Base-by-base conservation (phyloP, 495 filamentous ascomycete genomes). In the Stereocaulon alpinum region DNA sequence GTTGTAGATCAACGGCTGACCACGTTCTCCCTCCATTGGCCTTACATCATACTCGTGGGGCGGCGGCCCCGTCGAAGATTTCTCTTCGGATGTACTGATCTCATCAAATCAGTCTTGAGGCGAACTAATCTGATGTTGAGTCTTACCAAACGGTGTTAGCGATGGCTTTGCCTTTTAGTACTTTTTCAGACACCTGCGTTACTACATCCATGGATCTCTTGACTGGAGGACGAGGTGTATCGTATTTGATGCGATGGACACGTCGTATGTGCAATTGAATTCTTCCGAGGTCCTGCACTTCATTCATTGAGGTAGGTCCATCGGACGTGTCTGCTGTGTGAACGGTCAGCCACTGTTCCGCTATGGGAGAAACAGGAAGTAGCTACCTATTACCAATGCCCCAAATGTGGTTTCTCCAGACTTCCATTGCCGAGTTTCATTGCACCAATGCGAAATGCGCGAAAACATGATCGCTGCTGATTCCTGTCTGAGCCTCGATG, bases 131-230 rank as follows among this genome's bases (percentile, higher is more conserved):
- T 2, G 14, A 10, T 17, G 52, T 7, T 17, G 17, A 45, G 32
- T 11, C 43, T 7, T 57, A 63, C 66, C 44, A 29, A 29, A 66
- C 32, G 3, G 54, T 56, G 24, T 66, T 66, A 4, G 43, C 49
- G 34, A 66, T 60, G 18, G 64, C 54, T 20, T 44, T 61, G 10
- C 64, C 62, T 18, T 66, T 66, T n/a, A 66, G 17, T 0, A 45
- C 14, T 6, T 64, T 66, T 27, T 66, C 64, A 1, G 64, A 20
- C 0, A 66, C 53, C 14, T 64, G 49, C 6, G 37, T 44, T 0
- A 58, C 7, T 52, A 49, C 37, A 30, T 58, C 29, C 22, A 12
- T 17, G 14, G 17, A 43, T 4, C 4, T 10, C 2, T 7, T 41
- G 1, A 6, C 1, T 27, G 48, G 11, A 1, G 12, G 50, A 34